Conservation (phyloP, 31 red algal species). For the Porphyra umbilicalis region DNA sequence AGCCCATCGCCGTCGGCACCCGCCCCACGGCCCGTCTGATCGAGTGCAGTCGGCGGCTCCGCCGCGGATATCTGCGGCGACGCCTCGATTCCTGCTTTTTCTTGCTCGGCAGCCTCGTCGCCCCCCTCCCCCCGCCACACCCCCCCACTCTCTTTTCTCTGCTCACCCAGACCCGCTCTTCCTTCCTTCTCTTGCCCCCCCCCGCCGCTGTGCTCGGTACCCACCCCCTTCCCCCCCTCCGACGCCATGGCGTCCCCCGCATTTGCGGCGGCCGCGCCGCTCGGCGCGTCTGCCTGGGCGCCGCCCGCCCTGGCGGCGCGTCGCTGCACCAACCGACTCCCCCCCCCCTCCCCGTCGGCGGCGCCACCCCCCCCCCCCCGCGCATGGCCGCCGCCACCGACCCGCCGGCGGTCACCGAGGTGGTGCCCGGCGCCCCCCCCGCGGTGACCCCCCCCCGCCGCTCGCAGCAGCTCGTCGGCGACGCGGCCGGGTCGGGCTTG, state of each 20-base stretch:
- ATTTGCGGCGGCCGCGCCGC: neutral
- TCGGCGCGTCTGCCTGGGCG: neutral
- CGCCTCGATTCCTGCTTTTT: too few species aligned
- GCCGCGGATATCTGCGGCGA: too few species aligned
- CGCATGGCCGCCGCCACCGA: too few species aligned
- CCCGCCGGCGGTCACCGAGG: neutral
- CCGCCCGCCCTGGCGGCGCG: neutral
- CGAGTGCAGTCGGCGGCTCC: too few species aligned
- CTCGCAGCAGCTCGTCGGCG: constrained; percentile 60
- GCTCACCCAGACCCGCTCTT: too few species aligned
- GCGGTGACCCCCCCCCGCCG: neutral
- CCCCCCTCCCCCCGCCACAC: too few species aligned
- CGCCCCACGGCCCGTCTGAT: too few species aligned
- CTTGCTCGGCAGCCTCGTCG: too few species aligned
- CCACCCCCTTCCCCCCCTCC: neutral
- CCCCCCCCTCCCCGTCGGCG: neutral
- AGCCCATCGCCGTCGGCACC: too few species aligned
- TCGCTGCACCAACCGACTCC: neutral
- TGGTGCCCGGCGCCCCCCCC: neutral
- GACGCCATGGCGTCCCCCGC: neutral
- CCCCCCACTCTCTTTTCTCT: too few species aligned
- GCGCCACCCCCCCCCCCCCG: neutral
- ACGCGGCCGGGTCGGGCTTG: constrained; percentile 40
- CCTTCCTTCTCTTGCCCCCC: neutral
- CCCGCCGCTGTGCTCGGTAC: too few species aligned